Base-by-base conservation (phyloP, 257 asterid genomes). In the Thymus mandschuricus region DNA sequence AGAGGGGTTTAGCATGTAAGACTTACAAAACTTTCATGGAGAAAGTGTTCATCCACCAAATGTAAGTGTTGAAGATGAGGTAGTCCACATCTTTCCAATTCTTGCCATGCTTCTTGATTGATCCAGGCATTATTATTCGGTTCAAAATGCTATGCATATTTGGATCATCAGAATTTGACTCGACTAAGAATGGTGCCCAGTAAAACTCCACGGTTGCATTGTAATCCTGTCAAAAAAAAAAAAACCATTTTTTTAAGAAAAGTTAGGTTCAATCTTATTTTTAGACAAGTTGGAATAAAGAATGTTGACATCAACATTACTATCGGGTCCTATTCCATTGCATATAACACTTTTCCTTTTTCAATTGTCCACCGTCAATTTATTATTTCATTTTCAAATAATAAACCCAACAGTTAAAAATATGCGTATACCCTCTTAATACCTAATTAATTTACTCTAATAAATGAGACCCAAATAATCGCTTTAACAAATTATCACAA, bases 21-120 rank as follows among this genome's bases (percentile, higher is more conserved):
- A 79, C 96, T 86, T 79, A 89, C 96, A 89, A 59, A 66, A 89
- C 83, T 89, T 89, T 89, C 87, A 89, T 89, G 75, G 78, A 41
- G 64, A 77, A 76, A 73, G 96, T 89, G 76, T 89, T 89, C 96
- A 89, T 89, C 96, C 96, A 89, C 96, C 96, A 89, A 43, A 89
- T 89, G 54, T 87, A 89, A 0, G 96, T 89, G 76, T 89, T 89
- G 80, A 89, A 89, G 66, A 89, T 68, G 66, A 89, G 90, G 76
- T 72, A 89, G 54, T 89, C 96, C 11, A 82, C 96, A 29, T 84
- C 77, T 79, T 78, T 87, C 96, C 96, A 89, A 70, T 87, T 81
- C 71, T 74, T 73, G 81, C 96, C 96, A 3, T 89, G 94, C 54
- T 89, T 89, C 48, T 82, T 77, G 68, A 89, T 89, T 8, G 96